Evolutionary conservation across 2,329 filamentous ascomycete genomes (phyloP), one percentile per base, ranked within the genome.

Genomic region (Gaeumannomyces tritici): DNA sequence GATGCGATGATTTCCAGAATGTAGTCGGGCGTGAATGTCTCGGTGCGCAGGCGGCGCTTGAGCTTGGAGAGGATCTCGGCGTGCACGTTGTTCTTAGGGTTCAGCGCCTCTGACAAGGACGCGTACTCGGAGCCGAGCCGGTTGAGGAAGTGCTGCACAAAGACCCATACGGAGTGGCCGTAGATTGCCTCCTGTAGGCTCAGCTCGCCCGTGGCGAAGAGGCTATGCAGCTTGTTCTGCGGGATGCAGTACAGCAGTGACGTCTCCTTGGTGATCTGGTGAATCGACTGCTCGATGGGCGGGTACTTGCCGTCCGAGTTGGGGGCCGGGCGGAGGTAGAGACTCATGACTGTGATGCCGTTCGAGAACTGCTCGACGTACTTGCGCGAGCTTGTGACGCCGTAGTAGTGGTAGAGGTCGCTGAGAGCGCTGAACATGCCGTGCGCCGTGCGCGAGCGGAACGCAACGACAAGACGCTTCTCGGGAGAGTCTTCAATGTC

Each of bases 361-460:
- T 99, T 99, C 71, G 93, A 95, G 81, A 99, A 99, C 77, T 98
- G 95, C 78, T 99, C 91, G 59, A 99, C 90, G 72, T 99, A 99
- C 79, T 99, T 99, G 69, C 95, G 85, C 31, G 95, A 95, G 71
- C 91, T 96, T 2, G 95, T 99, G 65, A 98, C 84, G 56, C 95
- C 93, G 72, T 99, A 99, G 84, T 97, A 98, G 79, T 99, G 95
- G 80, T 99, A 99, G 51, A 99, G 81, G 74, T 98, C 93, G 67
- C 91, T 96, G 69, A 99, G 79, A 31, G 95, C 92, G 69, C 93
- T 96, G 83, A 99, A 99, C 70, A 99, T 81, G 66, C 95, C 95
- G 69, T 91, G 83, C 33, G 95, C 95, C 24, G 93, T 96, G 66
- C 93, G 89, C 68, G 93, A 91, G 69, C 93, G 92, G 82, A 97